A percentile compares a stretch with the other conserved stretches of the same genome.
Evolutionary conservation across 176 grass and related monocot species (phyloP).

Genomic region (Themeda triandra): DNA sequence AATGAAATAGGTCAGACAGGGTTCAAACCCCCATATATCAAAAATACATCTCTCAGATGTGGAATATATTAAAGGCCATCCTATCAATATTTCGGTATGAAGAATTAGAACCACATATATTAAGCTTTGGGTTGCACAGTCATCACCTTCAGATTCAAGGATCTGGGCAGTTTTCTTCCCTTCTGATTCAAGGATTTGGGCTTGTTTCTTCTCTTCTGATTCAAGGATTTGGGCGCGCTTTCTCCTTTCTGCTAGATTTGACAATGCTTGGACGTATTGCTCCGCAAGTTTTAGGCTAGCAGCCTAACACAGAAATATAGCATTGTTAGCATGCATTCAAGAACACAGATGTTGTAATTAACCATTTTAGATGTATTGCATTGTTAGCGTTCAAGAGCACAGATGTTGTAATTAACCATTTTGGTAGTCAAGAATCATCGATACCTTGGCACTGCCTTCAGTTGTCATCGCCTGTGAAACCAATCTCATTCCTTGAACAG

Average conservation of each 20-base stretch:
- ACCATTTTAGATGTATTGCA: too few species aligned
- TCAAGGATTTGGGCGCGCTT: conserved; percentile 63
- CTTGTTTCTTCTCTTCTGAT: conserved; percentile 85
- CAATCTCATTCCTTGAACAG: conserved; percentile 62
- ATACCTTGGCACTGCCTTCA: conserved; percentile 75
- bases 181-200: conserved; percentile 72
- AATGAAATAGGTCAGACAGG: conserved; percentile 3
- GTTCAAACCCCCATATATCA: too few species aligned
- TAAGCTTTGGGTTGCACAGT: not conserved
- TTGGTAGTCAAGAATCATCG: not conserved
- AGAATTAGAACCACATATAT: not conserved
- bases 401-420: not conserved
- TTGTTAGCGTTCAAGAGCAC: not conserved
- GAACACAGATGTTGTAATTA: too few species aligned
- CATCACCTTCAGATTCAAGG: conserved; percentile 91
- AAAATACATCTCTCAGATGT: too few species aligned
- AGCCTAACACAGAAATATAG: too few species aligned
- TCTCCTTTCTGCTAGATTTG: conserved; percentile 87
- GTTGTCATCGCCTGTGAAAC: conserved; percentile 68
- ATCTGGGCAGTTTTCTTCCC: conserved; percentile 90
- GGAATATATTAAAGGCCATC: too few species aligned
- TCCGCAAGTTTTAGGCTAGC: too few species aligned
- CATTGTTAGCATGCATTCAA: too few species aligned
- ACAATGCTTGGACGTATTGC: too few species aligned
- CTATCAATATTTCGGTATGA: too few species aligned